Evolutionary conservation across 2,329 filamentous ascomycete genomes (phyloP), one percentile per base, ranked within the genome.

Genomic region (Fusarium ambrosium): DNA sequence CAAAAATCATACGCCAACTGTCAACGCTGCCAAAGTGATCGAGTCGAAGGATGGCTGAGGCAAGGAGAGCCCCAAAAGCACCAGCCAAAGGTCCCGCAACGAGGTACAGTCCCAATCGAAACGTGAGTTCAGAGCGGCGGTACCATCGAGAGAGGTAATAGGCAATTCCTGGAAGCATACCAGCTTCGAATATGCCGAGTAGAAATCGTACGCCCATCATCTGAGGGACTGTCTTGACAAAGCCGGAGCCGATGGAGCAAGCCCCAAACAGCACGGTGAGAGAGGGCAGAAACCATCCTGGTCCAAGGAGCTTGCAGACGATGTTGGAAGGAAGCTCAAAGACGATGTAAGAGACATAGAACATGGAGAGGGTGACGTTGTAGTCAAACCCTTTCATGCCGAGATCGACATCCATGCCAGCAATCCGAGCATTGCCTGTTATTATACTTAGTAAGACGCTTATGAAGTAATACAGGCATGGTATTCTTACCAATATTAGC

Each of bases 1-100:
- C 87, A 69, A 93, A 93, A 66, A 93, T 92, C 91, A 92, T 92
- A 10, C 90, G 85, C 92, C 92, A 93, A 10, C 81, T 82, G 48
- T 82, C 82, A 0, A 92, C 81, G 11, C 83, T 79, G n/a, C 90
- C 91, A 64, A 92, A 87, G 60, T 84, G 79, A 56, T 86, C 81
- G 8, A 93, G 85, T 0, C 84, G 89, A 11, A 93, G 84, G 64
- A 93, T 93, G 0, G 82, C 91, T 2, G 85, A 89, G 0, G 87
- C 87, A 0, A 93, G 82, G 0, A 93, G 85, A 0, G 91, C 91
- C 5, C 92, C 91, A 70, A 93, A 92, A 0, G 90, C 90, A 7
- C 91, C 90, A 0, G 91, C 90, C 0, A 92, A 82, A 0, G 90
- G 89, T 0, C 90, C 89, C 85, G 90, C 90, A 36, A 91, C 89